These are phyloP conservation scores for Penicillium italicum DNA, from an alignment of 2,329 filamentous ascomycete genomes.

Conservation along the genomic window DNA sequence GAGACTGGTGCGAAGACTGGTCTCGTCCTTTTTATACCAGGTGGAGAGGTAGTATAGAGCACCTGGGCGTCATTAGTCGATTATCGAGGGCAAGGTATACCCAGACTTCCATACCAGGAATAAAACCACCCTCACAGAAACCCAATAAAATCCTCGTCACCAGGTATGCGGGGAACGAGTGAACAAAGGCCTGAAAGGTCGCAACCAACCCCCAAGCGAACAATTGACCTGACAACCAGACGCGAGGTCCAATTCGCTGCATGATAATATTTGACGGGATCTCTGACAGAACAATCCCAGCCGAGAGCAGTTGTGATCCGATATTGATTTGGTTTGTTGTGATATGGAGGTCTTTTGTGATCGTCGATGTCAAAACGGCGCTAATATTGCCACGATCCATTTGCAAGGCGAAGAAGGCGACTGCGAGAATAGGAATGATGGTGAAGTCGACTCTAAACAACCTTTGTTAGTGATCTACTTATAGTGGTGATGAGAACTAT, in stretches of 20 bases:
- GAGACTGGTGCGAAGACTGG: conserved; percentile 51
- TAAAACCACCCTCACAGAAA: conserved; percentile 54
- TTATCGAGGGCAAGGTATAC: too few species aligned
- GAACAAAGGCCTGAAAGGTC: conserved; percentile 54
- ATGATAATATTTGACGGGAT: conserved; percentile 55
- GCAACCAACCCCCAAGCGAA: conserved; percentile 54
- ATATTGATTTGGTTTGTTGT: conserved; percentile 55
- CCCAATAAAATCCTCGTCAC: conserved; percentile 53
- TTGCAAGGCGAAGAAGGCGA: conserved; percentile 31
- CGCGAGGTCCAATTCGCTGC: conserved; percentile 51
- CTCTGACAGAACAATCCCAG: conserved; percentile 48
- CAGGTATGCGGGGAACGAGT: conserved; percentile 48
- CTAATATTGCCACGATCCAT: conserved; percentile 44
- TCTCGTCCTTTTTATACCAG: conserved; percentile 55
- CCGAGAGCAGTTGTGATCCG: conserved; percentile 51
- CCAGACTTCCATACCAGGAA: conserved; percentile 41
- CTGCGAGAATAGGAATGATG: conserved; percentile 29
- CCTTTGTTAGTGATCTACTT: not conserved
- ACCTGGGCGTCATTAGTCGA: conserved; percentile 12
- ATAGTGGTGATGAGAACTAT: not conserved
- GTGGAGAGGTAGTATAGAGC: conserved; percentile 47
- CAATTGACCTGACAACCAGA: conserved; percentile 54
- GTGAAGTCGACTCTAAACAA: conserved; percentile 28
- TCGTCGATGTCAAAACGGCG: conserved; percentile 53
- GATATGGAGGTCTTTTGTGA: conserved; percentile 51